Evolutionary conservation across 352 stramenopile species (phyloP).

Genomic region (Globisporangium nagaii): DNA sequence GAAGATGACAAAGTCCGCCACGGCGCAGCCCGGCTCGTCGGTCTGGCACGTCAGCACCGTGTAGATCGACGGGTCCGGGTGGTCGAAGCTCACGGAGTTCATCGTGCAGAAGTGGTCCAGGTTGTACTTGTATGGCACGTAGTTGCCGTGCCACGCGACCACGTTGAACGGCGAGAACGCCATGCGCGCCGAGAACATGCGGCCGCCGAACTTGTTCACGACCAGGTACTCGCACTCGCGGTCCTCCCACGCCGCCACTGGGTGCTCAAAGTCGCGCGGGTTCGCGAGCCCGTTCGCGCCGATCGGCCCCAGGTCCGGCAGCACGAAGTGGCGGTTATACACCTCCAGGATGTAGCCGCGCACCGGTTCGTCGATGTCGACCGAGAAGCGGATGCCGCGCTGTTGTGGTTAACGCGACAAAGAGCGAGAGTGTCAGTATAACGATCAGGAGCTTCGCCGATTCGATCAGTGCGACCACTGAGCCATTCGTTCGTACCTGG

Average conservation of each 20-base stretch:
- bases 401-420: too few species aligned
- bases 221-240: constrained; percentile 68
- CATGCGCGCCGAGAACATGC: constrained; percentile 84
- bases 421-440: too few species aligned
- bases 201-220: constrained; percentile 86
- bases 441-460: too few species aligned
- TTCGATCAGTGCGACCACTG: too few species aligned
- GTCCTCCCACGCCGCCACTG: constrained; percentile 88
- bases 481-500: constrained; percentile 46
- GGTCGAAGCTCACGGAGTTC: constrained; percentile 95
- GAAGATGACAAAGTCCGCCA: constrained; percentile 98
- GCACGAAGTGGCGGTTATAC: constrained; percentile 92
- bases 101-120: constrained; percentile 94
- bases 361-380: constrained; percentile 79
- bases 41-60: constrained; percentile 95
- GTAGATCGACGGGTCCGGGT: constrained; percentile 97
- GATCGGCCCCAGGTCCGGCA: constrained; percentile 95
- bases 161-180: constrained; percentile 94
- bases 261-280: constrained; percentile 92
- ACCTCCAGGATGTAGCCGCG: constrained; percentile 95
- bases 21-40: constrained; percentile 89
- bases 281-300: constrained; percentile 96
- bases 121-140: constrained; percentile 97
- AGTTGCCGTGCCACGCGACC: constrained; percentile 98
- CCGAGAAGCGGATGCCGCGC: constrained; percentile 91